Evolutionary conservation across 2,329 filamentous ascomycete species (phyloP).

Genomic region (Aspergillus costaricaensis): DNA sequence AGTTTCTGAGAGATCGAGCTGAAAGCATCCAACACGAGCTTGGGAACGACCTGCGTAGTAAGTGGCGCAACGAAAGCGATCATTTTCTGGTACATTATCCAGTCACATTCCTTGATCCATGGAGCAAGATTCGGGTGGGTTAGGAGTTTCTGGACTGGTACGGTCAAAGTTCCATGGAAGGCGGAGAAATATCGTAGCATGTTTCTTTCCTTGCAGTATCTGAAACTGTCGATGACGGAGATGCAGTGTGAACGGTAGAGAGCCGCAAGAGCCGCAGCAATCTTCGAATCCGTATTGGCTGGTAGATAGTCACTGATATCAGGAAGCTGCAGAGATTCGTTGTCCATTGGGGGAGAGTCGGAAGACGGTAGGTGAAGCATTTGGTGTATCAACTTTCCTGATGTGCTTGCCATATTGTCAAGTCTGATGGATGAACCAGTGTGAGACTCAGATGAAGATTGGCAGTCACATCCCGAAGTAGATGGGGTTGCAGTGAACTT

Average conservation of each 20-base stretch:
- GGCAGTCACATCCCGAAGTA: constrained; percentile 32
- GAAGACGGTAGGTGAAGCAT: constrained; percentile 42
- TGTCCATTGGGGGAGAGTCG: constrained; percentile 53
- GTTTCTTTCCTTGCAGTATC: constrained; percentile 94
- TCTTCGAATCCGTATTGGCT: constrained; percentile 77
- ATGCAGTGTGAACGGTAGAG: constrained; percentile 94
- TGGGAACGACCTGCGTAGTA: constrained; percentile 87
- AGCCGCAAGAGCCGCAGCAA: constrained; percentile 80
- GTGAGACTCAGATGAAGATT: constrained; percentile 28
- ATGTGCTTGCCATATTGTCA: constrained; percentile 40
- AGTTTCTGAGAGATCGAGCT: constrained; percentile 82
- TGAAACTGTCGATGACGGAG: constrained; percentile 90
- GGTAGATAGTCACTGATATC: constrained; percentile 81
- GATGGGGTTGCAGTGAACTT: constrained; percentile 29
- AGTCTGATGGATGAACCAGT: constrained; percentile 36
- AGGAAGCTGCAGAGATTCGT: constrained; percentile 77
- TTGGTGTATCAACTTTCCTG: constrained; percentile 42
- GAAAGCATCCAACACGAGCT: constrained; percentile 81
- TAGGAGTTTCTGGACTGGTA: constrained; percentile 92
- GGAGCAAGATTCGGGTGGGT: constrained; percentile 76
- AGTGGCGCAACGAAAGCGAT: constrained; percentile 87
- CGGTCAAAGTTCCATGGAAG: constrained; percentile 93
- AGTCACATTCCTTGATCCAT: constrained; percentile 96
- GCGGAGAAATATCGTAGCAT: constrained; percentile 94
- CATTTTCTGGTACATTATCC: constrained; percentile 95